A percentile compares a stretch with the other conserved stretches of the same genome.
Evolutionary conservation across 1,284 basidiomycete species (phyloP).

Genomic region (Ganoderma meredithae): DNA sequence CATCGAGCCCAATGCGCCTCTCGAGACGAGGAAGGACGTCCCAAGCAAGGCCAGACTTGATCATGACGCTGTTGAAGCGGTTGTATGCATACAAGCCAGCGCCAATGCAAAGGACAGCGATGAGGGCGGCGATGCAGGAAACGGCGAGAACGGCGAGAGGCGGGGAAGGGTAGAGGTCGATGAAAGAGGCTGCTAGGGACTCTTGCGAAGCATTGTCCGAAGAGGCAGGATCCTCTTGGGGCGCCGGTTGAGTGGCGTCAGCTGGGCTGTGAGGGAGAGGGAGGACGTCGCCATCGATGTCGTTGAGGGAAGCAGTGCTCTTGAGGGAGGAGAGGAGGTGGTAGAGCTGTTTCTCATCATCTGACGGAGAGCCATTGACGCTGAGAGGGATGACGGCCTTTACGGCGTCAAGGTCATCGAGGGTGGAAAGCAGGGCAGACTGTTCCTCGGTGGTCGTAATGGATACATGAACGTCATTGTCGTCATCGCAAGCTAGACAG

Average conservation of each 20-base stretch:
- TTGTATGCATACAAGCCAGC: constrained; percentile 45
- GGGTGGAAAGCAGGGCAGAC: constrained; percentile 41
- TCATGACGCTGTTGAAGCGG: constrained; percentile 41
- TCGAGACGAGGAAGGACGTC: constrained; percentile 45
- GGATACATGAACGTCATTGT: constrained; percentile 41
- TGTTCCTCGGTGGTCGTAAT: constrained; percentile 44
- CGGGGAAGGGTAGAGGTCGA: constrained; percentile 27
- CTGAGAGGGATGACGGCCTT: constrained; percentile 45
- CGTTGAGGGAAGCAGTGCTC: constrained; percentile 35
- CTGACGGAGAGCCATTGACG: constrained; percentile 35
- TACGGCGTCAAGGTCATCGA: constrained; percentile 42
- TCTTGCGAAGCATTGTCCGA: constrained; percentile 17
- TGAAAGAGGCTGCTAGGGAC: constrained; percentile 14
- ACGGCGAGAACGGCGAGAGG: constrained; percentile 45
- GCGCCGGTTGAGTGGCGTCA: constrained; percentile 22
- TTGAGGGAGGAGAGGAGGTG: constrained; percentile 39
- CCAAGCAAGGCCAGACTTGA: constrained; percentile 44
- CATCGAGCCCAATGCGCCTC: constrained; percentile 33
- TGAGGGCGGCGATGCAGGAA: constrained; percentile 47
- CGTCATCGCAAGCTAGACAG: constrained; percentile 31
- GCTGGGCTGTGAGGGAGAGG: constrained; percentile 14
- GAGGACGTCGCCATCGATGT: constrained; percentile 39
- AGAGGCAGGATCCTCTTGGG: constrained; percentile 15
- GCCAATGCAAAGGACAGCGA: constrained; percentile 46
- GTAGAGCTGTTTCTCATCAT: constrained; percentile 46